Evolutionary conservation across 768 basidiomycete species (phyloP), one percentile per base, ranked within the genome.

Genomic region (Kwoniella botswanensis): DNA sequence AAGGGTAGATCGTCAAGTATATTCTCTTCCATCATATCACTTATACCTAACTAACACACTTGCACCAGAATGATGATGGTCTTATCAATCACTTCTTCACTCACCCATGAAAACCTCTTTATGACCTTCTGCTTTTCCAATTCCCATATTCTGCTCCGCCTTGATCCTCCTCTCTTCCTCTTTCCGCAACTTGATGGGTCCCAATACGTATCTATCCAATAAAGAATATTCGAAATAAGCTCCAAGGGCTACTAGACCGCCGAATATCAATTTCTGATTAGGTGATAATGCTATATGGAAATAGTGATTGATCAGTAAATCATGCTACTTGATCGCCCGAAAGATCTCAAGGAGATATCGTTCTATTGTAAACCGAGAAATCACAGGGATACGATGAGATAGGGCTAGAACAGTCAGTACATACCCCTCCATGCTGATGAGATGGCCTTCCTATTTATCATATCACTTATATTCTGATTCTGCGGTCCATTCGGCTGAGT

Each of bases 141-240:
- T 53, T 24, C 46, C 46, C 26, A 63, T 10, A 13, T 53, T 29
- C 56, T 24, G 59, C 24, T 67, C 71, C 53, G 67, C 18, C 61
- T 24, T 42, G 9, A 7, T 43, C 11, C 26, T n/a, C 24, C 43
- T 50, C 54, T 57, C 53, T 12, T 53, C 41, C 41, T 69, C 60
- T 46, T 65, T 63, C 35, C 50, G 57, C 24, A 10, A 22, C 26
- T 70, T 70, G 12, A 70, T 42, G 50, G 68, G 63, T 21, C 57
- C 56, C 15, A 70, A 43, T 18, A 70, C 26, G 35, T 46, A 70
- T 21, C 44, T 58, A 44, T 70, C 64, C 29, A 70, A 43, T 21
- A 70, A 58, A 18, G 24, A 63, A 60, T 70, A 70, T 54, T 70
- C 68, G 29, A 46, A 41, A 58, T 26, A 46, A 9, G 63, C 68